Base-by-base conservation (phyloP, 2,329 filamentous ascomycete genomes). In the Taxawa tesnikishii region DNA sequence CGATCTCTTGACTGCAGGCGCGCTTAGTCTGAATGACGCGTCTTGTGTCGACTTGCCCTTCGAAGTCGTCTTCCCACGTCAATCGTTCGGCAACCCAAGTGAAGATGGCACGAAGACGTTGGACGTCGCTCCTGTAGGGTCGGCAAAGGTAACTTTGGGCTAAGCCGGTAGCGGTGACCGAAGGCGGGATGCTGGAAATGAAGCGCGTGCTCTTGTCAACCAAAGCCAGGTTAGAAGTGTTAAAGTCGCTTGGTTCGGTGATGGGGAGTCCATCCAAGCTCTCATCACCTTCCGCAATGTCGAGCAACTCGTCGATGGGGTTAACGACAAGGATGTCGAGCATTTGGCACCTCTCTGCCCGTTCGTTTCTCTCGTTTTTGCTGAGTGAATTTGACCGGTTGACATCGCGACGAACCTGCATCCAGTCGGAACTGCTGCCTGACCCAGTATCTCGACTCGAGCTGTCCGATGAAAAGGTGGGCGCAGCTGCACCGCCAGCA, bases 151-250 rank as follows among this genome's bases (percentile, higher is more conserved):
- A 94, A 1, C 79, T 83, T 36, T 90, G 90, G 0, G 90, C 85
- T 11, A 98, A 65, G 17, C 79, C 82, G 15, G 79, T 72, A 0
- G 88, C 76, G 11, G 82, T 94, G 1, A 81, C 84, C 59, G 79
- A 80, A 0, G 83, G 75, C 1, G 88, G 85, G 11, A 94, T 65
- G 43, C 73, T 84, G 49, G 75, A 82, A 41, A 96, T 71, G 54
- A 96, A 98, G 2, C 90, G 77, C 4, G 87, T 82, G 50, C 87
- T 94, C 59, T 98, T 98, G 63, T 98, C 90, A 2, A 98, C 90
- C 36, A 94, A 73, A 36, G 69, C 74, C 26, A 96, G 66, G 35
- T 51, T 55, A 30, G 85, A 76, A 6, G 68, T 63, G 29, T 75
- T 72, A 50, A 90, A 94, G 54, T 94, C 81, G 10, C 77, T 81